Percentiles rank a stretch among this genome's conserved stretches.
Evolutionary conservation across 495 filamentous ascomycete species (phyloP).

Genomic region (Penicillium pulvis): DNA sequence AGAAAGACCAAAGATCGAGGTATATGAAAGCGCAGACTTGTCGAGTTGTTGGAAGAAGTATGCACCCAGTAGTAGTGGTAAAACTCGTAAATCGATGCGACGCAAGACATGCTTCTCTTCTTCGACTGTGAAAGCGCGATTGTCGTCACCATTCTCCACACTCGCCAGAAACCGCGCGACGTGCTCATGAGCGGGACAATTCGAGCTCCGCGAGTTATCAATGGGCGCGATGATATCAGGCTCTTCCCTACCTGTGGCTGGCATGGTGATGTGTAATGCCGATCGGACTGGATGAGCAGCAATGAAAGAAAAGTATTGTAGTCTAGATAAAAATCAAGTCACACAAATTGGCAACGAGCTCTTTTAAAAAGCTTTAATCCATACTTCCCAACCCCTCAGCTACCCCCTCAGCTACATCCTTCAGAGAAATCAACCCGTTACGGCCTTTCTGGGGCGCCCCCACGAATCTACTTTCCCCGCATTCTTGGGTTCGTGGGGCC

Average conservation of each 20-base stretch:
- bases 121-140: constrained; percentile 47
- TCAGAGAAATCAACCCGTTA: neutral
- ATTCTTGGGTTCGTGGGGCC: neutral
- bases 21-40: constrained; percentile 53
- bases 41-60: constrained; percentile 55
- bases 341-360: neutral
- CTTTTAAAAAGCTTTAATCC: neutral
- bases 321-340: neutral
- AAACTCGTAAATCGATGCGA: constrained; percentile 52
- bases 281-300: neutral
- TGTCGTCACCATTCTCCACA: constrained; percentile 4
- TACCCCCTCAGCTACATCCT: neutral
- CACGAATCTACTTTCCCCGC: neutral
- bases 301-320: neutral
- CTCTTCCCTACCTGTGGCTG: neutral
- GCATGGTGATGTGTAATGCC: neutral
- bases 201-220: neutral
- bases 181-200: neutral
- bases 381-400: neutral
- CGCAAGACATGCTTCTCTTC: constrained; percentile 42
- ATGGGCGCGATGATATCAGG: neutral
- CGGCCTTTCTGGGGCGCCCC: neutral
- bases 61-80: constrained; percentile 39
- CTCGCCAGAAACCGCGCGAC: constrained; percentile 3
- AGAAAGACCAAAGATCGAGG: constrained; percentile 46